Conservation (phyloP, 225 moss, liverwort and hornwort genomes). For the Polytrichum commune region DNA sequence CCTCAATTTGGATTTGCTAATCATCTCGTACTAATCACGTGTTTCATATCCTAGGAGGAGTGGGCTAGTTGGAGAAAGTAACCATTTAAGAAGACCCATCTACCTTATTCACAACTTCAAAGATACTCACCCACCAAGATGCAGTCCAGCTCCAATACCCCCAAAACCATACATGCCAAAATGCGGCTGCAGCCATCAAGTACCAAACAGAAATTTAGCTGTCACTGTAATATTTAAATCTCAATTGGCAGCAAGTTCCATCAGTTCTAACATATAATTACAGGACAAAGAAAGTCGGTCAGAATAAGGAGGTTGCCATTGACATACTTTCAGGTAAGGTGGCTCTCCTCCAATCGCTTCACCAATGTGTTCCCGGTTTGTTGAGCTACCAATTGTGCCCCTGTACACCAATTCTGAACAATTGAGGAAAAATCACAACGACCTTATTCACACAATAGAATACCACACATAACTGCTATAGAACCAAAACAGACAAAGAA, state of each 20-base stretch:
- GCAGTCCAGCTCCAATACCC: constrained; percentile 51
- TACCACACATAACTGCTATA: no score
- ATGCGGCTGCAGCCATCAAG: constrained; percentile 33
- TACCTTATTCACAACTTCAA: neutral
- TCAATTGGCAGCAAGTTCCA: no score
- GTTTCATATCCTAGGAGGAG: no score
- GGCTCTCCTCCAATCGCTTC: constrained; percentile 48
- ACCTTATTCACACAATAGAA: no score
- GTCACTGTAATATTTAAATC: neutral
- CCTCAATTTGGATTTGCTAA: no score
- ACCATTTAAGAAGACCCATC: no score
- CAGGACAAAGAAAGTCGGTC: no score
- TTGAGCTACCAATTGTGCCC: constrained; percentile 51
- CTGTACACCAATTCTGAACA: constrained; percentile 5
- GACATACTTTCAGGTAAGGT: constrained; percentile 43
- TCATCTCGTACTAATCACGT: no score
- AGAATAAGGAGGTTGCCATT: neutral
- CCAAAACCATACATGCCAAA: constrained; percentile 62
- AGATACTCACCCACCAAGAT: constrained; percentile 42
- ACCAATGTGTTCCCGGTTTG: constrained; percentile 23
- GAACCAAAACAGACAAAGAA: neutral
- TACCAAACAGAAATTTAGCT: neutral
- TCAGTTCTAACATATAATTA: no score
- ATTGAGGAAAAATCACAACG: no score
- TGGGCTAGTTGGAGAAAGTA: no score